A percentile compares a stretch with the other conserved stretches of the same genome.
Conservation (phyloP, 1,139 yeast genomes). For the Candida sp. region DNA sequence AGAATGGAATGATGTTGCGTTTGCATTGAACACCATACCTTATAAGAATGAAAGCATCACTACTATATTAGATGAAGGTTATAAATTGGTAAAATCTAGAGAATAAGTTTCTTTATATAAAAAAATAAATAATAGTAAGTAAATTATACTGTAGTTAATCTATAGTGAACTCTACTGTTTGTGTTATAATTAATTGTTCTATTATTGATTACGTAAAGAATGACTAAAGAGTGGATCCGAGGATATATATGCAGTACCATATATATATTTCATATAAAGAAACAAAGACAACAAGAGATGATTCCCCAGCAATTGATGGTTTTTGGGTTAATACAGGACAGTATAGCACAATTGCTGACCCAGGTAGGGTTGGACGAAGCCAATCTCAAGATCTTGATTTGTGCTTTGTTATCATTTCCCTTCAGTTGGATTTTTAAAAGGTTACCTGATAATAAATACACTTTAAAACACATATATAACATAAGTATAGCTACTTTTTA, state of each 20-base stretch:
- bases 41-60: constrained; percentile 64
- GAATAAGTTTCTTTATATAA: constrained; percentile 4
- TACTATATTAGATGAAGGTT: constrained; percentile 67
- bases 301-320: constrained; percentile 6
- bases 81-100: constrained; percentile 51
- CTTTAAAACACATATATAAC: constrained; percentile 65
- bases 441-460: constrained; percentile 63
- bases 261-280: too few species aligned
- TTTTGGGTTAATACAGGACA: constrained; percentile 22
- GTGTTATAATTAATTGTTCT: too few species aligned
- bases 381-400: constrained; percentile 66
- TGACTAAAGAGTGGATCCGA: too few species aligned
- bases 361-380: constrained; percentile 69
- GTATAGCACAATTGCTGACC: constrained; percentile 39
- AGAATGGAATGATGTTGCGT: constrained; percentile 86
- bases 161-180: too few species aligned
- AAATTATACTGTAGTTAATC: neutral
- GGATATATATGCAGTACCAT: too few species aligned
- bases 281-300: too few species aligned
- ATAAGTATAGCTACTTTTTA: constrained; percentile 63
- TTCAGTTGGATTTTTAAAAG: constrained; percentile 79
- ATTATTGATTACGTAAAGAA: too few species aligned
- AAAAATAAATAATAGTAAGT: constrained; percentile 1
- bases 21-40: constrained; percentile 69
- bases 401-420: constrained; percentile 83